A percentile compares a stretch with the other conserved stretches of the same genome.
Evolutionary conservation across 1,284 basidiomycete genomes (phyloP).

Genomic region (Fomitiporia mediterranea): DNA sequence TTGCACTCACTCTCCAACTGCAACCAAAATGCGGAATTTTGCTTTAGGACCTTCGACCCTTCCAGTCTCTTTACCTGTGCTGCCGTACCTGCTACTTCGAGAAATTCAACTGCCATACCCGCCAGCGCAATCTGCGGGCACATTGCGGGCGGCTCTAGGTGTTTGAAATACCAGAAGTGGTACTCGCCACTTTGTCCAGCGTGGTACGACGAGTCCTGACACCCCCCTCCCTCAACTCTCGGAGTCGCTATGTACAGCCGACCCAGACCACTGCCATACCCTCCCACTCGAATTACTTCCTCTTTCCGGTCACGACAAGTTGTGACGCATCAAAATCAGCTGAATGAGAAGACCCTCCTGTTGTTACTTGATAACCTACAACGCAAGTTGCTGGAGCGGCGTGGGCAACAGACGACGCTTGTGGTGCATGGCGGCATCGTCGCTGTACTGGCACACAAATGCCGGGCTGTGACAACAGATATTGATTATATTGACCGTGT

Average conservation of each 20-base stretch:
- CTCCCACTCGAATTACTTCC: neutral
- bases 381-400: constrained; percentile 10
- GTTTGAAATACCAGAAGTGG: neutral
- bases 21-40: too few relatives aligned
- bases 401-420: constrained; percentile 8
- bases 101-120: neutral
- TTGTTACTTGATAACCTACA: constrained; percentile 11
- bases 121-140: neutral
- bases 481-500: constrained; percentile 17
- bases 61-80: neutral
- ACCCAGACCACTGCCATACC: constrained; percentile 8
- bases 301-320: constrained; percentile 5
- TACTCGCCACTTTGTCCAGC: too few relatives aligned
- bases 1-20: too few relatives aligned
- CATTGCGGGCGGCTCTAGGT: neutral
- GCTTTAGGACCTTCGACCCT: too few relatives aligned
- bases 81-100: neutral
- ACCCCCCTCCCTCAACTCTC: neutral
- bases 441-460: constrained; percentile 1
- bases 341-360: constrained; percentile 5
- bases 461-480: constrained; percentile 8
- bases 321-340: constrained; percentile 4
- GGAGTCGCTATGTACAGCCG: constrained; percentile 5
- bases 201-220: too few relatives aligned
- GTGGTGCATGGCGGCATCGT: constrained; percentile 17